Evolutionary conservation across 306 rosid species (phyloP).

Genomic region (Gastrolobium villosum): DNA sequence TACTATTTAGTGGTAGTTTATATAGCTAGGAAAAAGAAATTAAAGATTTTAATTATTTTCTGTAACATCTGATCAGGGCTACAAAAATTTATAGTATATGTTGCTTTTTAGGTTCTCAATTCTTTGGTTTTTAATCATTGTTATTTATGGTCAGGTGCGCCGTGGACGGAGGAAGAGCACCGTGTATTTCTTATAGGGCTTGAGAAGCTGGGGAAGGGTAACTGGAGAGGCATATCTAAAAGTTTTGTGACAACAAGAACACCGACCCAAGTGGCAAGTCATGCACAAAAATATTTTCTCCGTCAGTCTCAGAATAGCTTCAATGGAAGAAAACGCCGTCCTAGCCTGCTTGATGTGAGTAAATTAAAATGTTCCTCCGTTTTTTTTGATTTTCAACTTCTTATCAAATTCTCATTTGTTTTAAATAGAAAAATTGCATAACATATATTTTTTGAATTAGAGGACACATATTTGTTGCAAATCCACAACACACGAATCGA

Average conservation of each 20-base stretch:
- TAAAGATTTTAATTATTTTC: neutral
- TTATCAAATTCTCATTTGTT: neutral
- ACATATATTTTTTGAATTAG: too few relatives aligned
- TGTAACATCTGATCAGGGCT: neutral
- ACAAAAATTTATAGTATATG: neutral
- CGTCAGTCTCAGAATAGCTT: slow-evolving; percentile 52
- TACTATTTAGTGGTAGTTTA: neutral
- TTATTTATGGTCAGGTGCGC: slow-evolving; percentile 60
- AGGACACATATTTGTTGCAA: too few relatives aligned
- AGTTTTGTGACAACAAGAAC: slow-evolving; percentile 84
- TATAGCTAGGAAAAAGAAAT: neutral
- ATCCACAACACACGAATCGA: too few relatives aligned
- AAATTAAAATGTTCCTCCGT: neutral
- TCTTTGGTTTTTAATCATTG: neutral
- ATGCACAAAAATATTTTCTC: slow-evolving; percentile 88
- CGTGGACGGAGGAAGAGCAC: slow-evolving; percentile 95
- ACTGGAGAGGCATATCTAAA: slow-evolving; percentile 91
- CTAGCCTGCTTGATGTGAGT: slow-evolving; percentile 64
- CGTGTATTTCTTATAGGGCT: slow-evolving; percentile 75
- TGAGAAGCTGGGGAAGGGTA: slow-evolving; percentile 84
- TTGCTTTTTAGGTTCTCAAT: neutral
- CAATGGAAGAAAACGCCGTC: slow-evolving; percentile 65
- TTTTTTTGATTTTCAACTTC: neutral
- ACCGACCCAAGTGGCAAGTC: slow-evolving; percentile 94
- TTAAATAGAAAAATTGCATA: neutral